Evolutionary conservation across 352 stramenopile genomes (phyloP), one percentile per base, ranked within the genome.

Genomic region (Globisporangium irregulare): DNA sequence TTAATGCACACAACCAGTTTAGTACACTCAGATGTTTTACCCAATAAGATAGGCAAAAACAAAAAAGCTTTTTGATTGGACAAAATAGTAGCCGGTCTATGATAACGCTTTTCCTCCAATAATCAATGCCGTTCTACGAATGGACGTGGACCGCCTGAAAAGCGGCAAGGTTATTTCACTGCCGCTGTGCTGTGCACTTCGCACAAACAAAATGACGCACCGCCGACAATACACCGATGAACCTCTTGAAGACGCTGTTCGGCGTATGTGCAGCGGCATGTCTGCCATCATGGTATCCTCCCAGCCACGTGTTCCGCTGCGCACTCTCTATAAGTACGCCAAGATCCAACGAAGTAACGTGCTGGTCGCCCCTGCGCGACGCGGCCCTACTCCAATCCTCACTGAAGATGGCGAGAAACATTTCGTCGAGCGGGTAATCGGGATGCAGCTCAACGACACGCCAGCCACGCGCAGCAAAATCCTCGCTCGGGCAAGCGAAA

Each of bases 21-120:
- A 57, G 50, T 57, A 9, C 50, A 34, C 50, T 57, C 50, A 57
- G n/a, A 57, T 57, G 14, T 57, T 57, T 57, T 57, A 57, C n/a
- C 50, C 50, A 57, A 57, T 32, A 20, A 57, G 8, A 57, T 7
- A 57, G 8, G 10, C 22, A 57, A 27, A 1, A 18, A 55, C 20
- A 55, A 25, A 57, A 57, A 55, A 55, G 48, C n/a, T 1, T 32
- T 57, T 34, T 57, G 22, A 57, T 57, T 57, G 50, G 50, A 32
- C 50, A 55, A 57, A 57, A 57, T 32, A 57, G 9, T 1, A 34
- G 22, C 50, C n/a, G 22, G 9, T n/a, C 22, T 32, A 32, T 34
- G 22, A n/a, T 8, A 57, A 34, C 22, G 51, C 51, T 57, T 9
- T 57, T 34, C 22, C 51, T 57, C 51, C 51, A 57, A 57, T 57